Conservation (phyloP, 2,329 filamentous ascomycete genomes). For the Ceratocystis albifundus region DNA sequence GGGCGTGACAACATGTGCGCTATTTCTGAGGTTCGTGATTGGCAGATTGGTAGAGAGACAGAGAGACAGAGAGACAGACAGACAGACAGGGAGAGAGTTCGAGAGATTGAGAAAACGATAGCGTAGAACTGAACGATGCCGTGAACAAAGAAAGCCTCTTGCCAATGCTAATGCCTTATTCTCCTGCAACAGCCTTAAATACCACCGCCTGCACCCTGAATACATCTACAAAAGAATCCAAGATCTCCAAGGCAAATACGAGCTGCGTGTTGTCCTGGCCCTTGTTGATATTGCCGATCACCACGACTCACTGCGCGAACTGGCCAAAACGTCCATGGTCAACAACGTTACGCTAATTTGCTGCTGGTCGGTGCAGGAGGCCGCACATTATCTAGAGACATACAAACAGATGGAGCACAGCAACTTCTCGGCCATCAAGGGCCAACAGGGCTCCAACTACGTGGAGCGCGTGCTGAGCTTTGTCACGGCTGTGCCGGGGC, state of each 20-base stretch:
- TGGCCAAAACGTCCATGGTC: conserved; percentile 83
- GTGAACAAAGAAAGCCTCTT: no score
- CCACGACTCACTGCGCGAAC: conserved; percentile 75
- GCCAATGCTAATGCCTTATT: background rate
- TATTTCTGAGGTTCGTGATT: conserved; percentile 58
- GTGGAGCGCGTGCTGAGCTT: conserved; percentile 84
- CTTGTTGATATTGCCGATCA: conserved; percentile 96
- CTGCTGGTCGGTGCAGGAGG: conserved; percentile 90
- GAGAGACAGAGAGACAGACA: no score
- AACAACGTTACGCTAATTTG: conserved; percentile 87
- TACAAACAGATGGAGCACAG: conserved; percentile 93
- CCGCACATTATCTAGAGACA: conserved; percentile 82
- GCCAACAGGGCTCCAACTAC: conserved; percentile 72
- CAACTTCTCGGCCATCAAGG: conserved; percentile 65
- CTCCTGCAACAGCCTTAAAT: conserved; percentile 55
- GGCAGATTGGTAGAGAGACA: background rate
- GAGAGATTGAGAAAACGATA: background rate
- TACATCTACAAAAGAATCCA: conserved; percentile 94
- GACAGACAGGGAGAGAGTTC: no score
- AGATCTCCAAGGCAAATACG: conserved; percentile 72
- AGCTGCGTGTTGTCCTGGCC: conserved; percentile 70
- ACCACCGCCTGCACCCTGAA: conserved; percentile 92
- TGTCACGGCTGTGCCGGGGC: conserved; percentile 73
- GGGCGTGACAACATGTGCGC: conserved; percentile 73
- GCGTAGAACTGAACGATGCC: background rate